phyloP scores from a whole-genome alignment of 305 asterid genomes.

The Solanum hybrid region DNA sequence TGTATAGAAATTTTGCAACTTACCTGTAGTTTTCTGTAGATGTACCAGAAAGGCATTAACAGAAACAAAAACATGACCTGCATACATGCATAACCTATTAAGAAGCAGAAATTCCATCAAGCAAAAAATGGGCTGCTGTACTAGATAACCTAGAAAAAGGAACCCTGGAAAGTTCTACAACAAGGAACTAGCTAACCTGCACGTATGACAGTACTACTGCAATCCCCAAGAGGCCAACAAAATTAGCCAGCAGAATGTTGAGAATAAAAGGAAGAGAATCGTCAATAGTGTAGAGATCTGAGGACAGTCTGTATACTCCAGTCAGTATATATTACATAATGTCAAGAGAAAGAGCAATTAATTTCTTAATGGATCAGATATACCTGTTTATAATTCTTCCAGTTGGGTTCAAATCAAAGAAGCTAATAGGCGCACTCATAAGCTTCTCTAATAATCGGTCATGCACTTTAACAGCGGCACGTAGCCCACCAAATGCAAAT shows the following conservation, averaged over 20 bases:
- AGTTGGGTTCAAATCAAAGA: conserved; percentile 85
- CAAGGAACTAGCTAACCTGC: conserved; percentile 39
- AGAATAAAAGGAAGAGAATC: conserved; percentile 97
- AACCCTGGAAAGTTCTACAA: background rate
- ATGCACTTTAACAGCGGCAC: conserved; percentile 78
- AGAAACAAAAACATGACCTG: conserved; percentile 78
- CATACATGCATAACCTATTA: conserved; percentile 9
- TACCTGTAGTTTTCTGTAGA: conserved; percentile 85
- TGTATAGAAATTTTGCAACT: conserved; percentile 7
- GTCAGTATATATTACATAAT: conserved; percentile 18
- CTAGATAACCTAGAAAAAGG: background rate
- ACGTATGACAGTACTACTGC: conserved; percentile 64
- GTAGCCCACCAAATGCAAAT: conserved; percentile 89
- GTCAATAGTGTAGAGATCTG: conserved; percentile 93
- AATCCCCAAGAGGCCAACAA: conserved; percentile 86
- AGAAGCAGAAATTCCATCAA: background rate
- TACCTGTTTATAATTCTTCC: conserved; percentile 98
- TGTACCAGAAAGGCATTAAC: conserved; percentile 80
- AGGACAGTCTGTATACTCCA: conserved; percentile 58
- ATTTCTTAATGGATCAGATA: conserved; percentile 8
- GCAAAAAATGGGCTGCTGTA: background rate
- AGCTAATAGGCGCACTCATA: conserved; percentile 60
- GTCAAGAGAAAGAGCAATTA: background rate
- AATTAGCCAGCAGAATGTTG: conserved; percentile 92
- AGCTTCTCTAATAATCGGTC: conserved; percentile 53